Conservation (phyloP, 805 yeast species). For the Kazachstania kunashirensis region DNA sequence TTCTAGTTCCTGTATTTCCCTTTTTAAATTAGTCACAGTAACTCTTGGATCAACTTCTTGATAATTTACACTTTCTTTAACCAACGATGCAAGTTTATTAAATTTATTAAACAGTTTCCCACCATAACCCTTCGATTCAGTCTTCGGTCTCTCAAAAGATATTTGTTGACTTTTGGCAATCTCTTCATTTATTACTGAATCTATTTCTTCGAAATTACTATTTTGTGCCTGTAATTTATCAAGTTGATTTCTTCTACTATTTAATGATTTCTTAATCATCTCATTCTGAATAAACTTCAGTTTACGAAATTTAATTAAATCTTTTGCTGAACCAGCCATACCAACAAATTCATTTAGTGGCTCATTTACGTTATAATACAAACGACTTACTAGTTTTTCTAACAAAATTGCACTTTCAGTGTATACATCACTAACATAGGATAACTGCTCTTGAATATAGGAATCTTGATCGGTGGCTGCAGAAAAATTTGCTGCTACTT, state of each 20-base stretch:
- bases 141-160: slow-evolving; percentile 11
- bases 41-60: slow-evolving; percentile 23
- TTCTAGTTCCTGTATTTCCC: slow-evolving; percentile 19
- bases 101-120: slow-evolving; percentile 23
- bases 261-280: slow-evolving; percentile 17
- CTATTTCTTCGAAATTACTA: slow-evolving; percentile 17
- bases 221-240: slow-evolving; percentile 21
- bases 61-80: slow-evolving; percentile 26
- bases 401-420: slow-evolving; percentile 19
- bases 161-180: slow-evolving; percentile 14
- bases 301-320: slow-evolving; percentile 25
- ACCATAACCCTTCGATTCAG: slow-evolving; percentile 11
- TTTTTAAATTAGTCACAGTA: slow-evolving; percentile 13
- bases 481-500: slow-evolving; percentile 20
- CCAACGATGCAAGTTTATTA: slow-evolving; percentile 24
- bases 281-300: slow-evolving; percentile 25
- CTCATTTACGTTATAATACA: slow-evolving; percentile 28
- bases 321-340: slow-evolving; percentile 26
- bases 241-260: slow-evolving; percentile 18
- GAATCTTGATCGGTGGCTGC: slow-evolving; percentile 18
- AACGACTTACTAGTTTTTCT: slow-evolving; percentile 21
- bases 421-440: slow-evolving; percentile 22
- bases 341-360: slow-evolving; percentile 26
- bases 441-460: slow-evolving; percentile 20
- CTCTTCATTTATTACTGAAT: slow-evolving; percentile 17